These are phyloP conservation scores for Microcos paniculata DNA, from an alignment of 345 rosid genomes.

Conservation along the genomic window DNA sequence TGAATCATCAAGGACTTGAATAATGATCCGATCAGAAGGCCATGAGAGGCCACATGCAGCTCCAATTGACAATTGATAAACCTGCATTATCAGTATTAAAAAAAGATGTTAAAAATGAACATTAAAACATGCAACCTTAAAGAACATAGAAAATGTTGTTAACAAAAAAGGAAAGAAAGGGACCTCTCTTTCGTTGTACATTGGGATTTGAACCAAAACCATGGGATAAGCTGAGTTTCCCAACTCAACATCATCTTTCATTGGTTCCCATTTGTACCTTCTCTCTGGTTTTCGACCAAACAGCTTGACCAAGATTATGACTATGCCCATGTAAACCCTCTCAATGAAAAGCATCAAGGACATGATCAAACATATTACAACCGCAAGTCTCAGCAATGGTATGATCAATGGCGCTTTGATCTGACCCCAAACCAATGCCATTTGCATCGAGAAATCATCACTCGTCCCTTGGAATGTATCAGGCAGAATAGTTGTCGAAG, in stretches of 20 bases:
- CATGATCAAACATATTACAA: slow-evolving; percentile 71
- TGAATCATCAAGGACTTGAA: slow-evolving; percentile 95
- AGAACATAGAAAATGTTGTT: not conserved
- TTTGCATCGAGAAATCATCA: slow-evolving; percentile 56
- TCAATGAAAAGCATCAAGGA: slow-evolving; percentile 89
- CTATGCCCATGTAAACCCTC: slow-evolving; percentile 83
- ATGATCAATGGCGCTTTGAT: slow-evolving; percentile 83
- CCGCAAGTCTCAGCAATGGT: slow-evolving; percentile 60
- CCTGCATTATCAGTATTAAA: slow-evolving; percentile 34
- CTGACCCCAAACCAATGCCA: slow-evolving; percentile 57
- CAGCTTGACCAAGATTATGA: slow-evolving; percentile 63
- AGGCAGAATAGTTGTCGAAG: slow-evolving; percentile 36
- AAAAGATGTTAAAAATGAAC: not conserved
- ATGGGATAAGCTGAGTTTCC: slow-evolving; percentile 83
- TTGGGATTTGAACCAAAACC: slow-evolving; percentile 96
- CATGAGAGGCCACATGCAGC: slow-evolving; percentile 97
- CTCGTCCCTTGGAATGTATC: slow-evolving; percentile 47
- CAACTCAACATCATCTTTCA: slow-evolving; percentile 83
- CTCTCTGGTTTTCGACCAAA: slow-evolving; percentile 81
- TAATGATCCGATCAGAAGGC: slow-evolving; percentile 88
- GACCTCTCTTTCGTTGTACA: slow-evolving; percentile 98
- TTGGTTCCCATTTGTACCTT: slow-evolving; percentile 72
- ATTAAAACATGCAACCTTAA: not conserved
- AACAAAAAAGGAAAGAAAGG: not conserved
- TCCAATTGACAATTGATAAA: slow-evolving; percentile 82